Evolutionary conservation across 225 moss, liverwort and hornwort genomes (phyloP).

Genomic region (Straminergon stramineum): DNA sequence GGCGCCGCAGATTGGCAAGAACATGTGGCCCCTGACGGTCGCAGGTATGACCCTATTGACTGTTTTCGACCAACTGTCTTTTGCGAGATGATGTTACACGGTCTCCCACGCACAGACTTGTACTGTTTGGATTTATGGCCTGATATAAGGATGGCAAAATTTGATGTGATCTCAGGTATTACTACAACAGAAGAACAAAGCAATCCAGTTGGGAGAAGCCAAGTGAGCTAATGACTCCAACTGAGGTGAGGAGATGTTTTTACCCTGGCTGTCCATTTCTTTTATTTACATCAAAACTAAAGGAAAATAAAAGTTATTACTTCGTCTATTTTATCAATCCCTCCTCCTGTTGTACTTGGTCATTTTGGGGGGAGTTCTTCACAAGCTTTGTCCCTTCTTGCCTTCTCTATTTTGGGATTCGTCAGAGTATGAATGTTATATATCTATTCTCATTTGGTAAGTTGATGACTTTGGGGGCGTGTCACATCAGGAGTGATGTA

Average conservation of each 20-base stretch:
- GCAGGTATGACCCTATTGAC: constrained; percentile 40
- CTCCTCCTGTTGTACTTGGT: not conserved
- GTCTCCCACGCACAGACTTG: not conserved
- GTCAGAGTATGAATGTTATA: not conserved
- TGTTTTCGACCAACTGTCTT: not conserved
- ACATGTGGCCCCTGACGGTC: constrained; percentile 88
- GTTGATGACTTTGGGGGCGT: not conserved
- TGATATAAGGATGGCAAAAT: not conserved
- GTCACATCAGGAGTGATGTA: not conserved
- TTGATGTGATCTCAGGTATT: constrained; percentile 56
- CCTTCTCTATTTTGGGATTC: not conserved
- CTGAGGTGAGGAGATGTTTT: constrained; percentile 48
- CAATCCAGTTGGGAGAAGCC: constrained; percentile 98
- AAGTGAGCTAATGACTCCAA: constrained; percentile 83
- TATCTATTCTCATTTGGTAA: not conserved
- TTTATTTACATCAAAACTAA: not conserved
- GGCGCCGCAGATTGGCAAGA: constrained; percentile 95
- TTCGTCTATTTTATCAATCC: not conserved
- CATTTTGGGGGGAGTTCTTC: not conserved
- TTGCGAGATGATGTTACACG: not conserved
- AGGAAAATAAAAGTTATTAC: not conserved
- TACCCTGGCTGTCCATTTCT: not conserved
- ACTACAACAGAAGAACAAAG: constrained; percentile 85
- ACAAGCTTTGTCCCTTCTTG: not conserved
- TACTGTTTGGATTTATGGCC: not conserved